These are phyloP conservation scores for Tolypocladium endophyticum DNA, from an alignment of 2,329 filamentous ascomycete species.

Conservation along the genomic window DNA sequence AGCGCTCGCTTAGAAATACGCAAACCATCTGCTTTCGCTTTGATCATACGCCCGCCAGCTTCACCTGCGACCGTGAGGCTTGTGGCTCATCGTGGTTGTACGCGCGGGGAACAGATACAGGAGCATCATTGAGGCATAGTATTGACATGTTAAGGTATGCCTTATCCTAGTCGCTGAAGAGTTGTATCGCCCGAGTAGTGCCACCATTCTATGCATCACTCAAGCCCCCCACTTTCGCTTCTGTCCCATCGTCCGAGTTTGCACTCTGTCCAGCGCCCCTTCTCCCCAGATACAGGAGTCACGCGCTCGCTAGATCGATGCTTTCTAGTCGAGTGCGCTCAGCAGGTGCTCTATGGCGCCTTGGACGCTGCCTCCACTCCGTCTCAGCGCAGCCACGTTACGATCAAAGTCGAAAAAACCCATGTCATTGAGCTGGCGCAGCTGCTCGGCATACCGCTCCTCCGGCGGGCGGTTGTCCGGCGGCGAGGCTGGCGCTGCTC, in stretches of 20 bases:
- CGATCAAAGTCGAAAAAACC: slow-evolving; percentile 95
- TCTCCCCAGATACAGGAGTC: neutral
- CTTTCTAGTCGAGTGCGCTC: slow-evolving; percentile 15
- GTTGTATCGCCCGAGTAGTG: neutral
- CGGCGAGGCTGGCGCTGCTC: slow-evolving; percentile 39
- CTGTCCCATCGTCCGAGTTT: neutral
- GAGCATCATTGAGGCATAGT: neutral
- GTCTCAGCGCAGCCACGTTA: slow-evolving; percentile 78
- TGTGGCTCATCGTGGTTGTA: too few relatives aligned
- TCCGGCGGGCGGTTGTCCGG: slow-evolving; percentile 82
- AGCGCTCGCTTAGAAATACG: neutral
- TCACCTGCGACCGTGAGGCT: too few relatives aligned
- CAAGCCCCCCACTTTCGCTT: neutral
- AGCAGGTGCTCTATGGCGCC: slow-evolving; percentile 74
- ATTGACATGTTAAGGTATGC: slow-evolving; percentile 1
- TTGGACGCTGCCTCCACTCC: slow-evolving; percentile 88
- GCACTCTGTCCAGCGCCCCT: neutral
- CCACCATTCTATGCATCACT: neutral
- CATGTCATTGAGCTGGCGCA: slow-evolving; percentile 95
- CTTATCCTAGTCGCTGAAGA: neutral
- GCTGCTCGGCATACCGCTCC: slow-evolving; percentile 81
- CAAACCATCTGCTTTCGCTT: neutral
- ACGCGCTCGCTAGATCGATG: neutral
- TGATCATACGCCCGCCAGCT: too few relatives aligned
- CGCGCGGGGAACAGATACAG: too few relatives aligned